phyloP scores from a whole-genome alignment of 1,139 yeast genomes.

The Suhomyces terraborum region DNA sequence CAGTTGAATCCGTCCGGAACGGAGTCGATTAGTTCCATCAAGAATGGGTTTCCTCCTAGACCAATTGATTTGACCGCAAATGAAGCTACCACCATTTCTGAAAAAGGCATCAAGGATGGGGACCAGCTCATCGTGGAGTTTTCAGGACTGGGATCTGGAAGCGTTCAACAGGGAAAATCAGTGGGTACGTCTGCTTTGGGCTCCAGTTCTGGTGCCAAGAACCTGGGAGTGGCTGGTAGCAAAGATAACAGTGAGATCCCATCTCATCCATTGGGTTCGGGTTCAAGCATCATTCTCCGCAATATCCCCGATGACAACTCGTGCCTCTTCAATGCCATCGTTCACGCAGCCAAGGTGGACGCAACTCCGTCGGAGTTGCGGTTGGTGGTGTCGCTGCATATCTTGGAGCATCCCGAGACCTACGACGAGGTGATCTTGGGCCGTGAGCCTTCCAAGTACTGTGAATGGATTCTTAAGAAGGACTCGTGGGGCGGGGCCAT shows the following conservation, averaged over 20 bases:
- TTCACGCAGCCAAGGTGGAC: slow-evolving; percentile 48
- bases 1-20: slow-evolving; percentile 19
- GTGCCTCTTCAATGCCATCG: slow-evolving; percentile 71
- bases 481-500: slow-evolving; percentile 89
- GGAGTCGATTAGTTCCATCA: slow-evolving; percentile 28
- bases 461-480: slow-evolving; percentile 60
- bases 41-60: slow-evolving; percentile 65
- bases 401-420: slow-evolving; percentile 42
- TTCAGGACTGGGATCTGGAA: not conserved
- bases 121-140: slow-evolving; percentile 53
- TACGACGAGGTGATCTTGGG: slow-evolving; percentile 67
- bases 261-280: slow-evolving; percentile 1
- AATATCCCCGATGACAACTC: slow-evolving; percentile 80
- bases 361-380: slow-evolving; percentile 47
- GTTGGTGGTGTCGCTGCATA: slow-evolving; percentile 46
- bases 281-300: slow-evolving; percentile 43
- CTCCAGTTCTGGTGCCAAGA: not conserved
- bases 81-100: slow-evolving; percentile 25
- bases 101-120: slow-evolving; percentile 51
- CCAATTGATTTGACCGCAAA: slow-evolving; percentile 31
- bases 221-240: not conserved
- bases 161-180: not conserved
- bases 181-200: too few relatives aligned
- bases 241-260: not conserved
- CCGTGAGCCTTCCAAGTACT: slow-evolving; percentile 50